A percentile compares a stretch with the other conserved stretches of the same genome.
Conservation (phyloP, 2,329 filamentous ascomycete species). For the Phoma sp. region DNA sequence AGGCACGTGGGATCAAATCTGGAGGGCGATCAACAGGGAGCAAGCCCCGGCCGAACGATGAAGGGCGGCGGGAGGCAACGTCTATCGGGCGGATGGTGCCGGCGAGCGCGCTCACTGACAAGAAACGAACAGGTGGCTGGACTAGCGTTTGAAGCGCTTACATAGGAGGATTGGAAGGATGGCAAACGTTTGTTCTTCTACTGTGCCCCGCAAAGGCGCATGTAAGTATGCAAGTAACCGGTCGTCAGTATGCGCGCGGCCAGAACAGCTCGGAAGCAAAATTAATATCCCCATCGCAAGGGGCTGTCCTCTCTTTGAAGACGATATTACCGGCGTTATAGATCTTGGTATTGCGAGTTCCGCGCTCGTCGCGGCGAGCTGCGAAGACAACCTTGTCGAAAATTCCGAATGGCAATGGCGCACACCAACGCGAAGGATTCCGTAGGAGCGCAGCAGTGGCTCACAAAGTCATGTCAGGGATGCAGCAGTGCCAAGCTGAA, state of each 20-base stretch:
- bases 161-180: neutral
- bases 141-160: neutral
- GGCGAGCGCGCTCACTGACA: neutral
- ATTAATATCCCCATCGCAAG: neutral
- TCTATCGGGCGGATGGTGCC: conserved; percentile 4
- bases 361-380: neutral
- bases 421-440: conserved; percentile 8
- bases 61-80: neutral
- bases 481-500: conserved; percentile 1
- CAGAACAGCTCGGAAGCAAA: neutral
- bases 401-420: neutral
- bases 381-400: conserved; percentile 3
- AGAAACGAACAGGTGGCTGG: conserved; percentile 1
- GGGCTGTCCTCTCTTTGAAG: neutral
- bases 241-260: neutral
- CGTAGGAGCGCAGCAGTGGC: conserved; percentile 4
- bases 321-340: conserved; percentile 4
- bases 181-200: neutral
- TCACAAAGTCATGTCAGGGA: conserved; percentile 9
- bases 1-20: conserved; percentile 6
- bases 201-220: neutral
- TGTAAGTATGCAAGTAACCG: conserved; percentile 2
- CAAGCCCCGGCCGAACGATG: conserved; percentile 5
- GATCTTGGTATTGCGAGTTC: conserved; percentile 2
- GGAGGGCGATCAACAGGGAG: conserved; percentile 4